Evolutionary conservation across 306 rosid genomes (phyloP).

Genomic region (Prunus kanzakura): DNA sequence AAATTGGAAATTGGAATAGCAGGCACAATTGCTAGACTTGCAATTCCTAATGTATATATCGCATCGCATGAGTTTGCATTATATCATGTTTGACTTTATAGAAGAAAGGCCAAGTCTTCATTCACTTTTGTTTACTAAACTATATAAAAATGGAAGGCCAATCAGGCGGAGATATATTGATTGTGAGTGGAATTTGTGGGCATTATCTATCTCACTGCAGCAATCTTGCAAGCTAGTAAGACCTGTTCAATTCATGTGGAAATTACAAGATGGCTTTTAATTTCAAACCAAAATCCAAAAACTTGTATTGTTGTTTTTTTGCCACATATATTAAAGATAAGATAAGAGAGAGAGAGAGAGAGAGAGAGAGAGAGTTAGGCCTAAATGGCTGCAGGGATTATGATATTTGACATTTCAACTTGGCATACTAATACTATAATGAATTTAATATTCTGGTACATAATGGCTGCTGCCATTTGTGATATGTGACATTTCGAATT

Average conservation of each 20-base stretch:
- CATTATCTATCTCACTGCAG: not conserved
- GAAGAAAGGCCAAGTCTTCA: not conserved
- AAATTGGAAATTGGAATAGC: not conserved
- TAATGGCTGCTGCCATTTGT: not conserved
- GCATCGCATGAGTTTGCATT: not conserved
- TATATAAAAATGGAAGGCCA: no score
- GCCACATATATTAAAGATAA: not conserved
- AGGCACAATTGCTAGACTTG: not conserved
- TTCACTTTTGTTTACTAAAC: not conserved
- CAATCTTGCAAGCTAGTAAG: not conserved
- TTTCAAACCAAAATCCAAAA: not conserved
- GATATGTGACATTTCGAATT: not conserved
- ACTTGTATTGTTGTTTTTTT: not conserved
- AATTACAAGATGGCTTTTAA: not conserved
- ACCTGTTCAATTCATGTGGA: conserved; percentile 8
- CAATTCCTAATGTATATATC: not conserved
- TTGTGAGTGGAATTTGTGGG: not conserved
- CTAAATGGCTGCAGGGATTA: not conserved
- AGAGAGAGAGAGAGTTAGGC: not conserved
- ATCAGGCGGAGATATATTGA: not conserved
- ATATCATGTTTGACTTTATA: not conserved
- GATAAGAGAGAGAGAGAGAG: no score
- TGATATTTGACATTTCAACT: not conserved
- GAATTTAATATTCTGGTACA: not conserved
- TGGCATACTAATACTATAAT: no score